A percentile compares a stretch with the other conserved stretches of the same genome.
Conservation (phyloP, 139 green algal species). For the Coccomyxa sp. region DNA sequence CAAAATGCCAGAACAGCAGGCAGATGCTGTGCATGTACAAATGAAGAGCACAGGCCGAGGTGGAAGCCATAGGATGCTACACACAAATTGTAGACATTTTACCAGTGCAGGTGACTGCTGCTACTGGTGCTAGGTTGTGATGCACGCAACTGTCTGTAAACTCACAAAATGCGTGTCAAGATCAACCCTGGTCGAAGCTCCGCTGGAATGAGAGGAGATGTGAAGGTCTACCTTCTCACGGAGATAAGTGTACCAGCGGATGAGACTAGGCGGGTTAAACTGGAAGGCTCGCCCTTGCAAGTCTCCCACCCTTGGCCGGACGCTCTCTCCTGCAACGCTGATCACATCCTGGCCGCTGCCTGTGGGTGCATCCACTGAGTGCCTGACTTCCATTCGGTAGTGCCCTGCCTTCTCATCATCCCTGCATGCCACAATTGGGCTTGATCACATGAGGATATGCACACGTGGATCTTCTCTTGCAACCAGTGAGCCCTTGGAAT, state of each 20-base stretch:
- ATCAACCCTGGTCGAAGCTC: not conserved
- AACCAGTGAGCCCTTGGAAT: not conserved
- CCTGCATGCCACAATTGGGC: not conserved
- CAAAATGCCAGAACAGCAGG: not conserved
- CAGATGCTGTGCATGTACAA: not conserved
- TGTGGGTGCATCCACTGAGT: not conserved
- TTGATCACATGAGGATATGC: not conserved
- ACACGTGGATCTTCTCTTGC: not conserved
- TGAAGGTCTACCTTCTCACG: not conserved
- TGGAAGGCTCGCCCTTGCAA: not conserved
- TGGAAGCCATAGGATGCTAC: not conserved
- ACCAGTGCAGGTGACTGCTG: not conserved
- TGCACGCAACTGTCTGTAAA: not conserved
- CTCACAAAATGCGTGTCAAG: too few species aligned
- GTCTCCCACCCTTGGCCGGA: not conserved
- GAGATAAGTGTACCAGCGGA: not conserved
- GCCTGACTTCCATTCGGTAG: not conserved
- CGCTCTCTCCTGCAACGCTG: not conserved
- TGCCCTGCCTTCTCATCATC: not conserved
- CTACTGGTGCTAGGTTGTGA: not conserved
- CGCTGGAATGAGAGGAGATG: not conserved
- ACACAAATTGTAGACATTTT: not conserved
- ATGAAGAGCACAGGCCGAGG: not conserved
- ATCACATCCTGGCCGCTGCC: not conserved
- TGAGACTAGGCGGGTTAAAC: not conserved